A percentile compares a stretch with the other conserved stretches of the same genome.
These are phyloP conservation scores for Pogostemon cablin DNA, from an alignment of 257 asterid species.

Conservation along the genomic window DNA sequence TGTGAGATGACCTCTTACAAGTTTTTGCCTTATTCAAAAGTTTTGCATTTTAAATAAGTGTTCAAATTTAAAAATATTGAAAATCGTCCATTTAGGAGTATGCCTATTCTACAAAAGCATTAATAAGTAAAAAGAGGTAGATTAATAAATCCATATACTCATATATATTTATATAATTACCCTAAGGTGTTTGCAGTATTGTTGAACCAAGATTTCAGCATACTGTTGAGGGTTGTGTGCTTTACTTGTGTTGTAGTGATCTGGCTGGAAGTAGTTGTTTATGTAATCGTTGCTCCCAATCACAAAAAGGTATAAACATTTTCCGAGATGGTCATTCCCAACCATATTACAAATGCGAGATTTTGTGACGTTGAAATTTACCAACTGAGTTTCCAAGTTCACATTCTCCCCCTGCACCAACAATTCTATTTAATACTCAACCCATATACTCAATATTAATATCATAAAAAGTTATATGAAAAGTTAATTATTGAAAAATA, in stretches of 20 bases:
- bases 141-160: too few relatives aligned
- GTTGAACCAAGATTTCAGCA: slow-evolving; percentile 36
- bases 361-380: slow-evolving; percentile 35
- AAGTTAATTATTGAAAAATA: too few relatives aligned
- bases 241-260: slow-evolving; percentile 33
- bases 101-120: too few relatives aligned
- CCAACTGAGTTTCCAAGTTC: slow-evolving; percentile 42
- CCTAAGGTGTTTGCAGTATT: slow-evolving; percentile 41
- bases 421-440: background rate
- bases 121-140: too few relatives aligned
- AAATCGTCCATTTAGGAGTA: too few relatives aligned
- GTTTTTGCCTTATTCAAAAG: too few relatives aligned
- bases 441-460: too few relatives aligned
- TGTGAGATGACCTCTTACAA: too few relatives aligned
- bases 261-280: slow-evolving; percentile 48
- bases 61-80: too few relatives aligned
- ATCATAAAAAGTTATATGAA: too few relatives aligned
- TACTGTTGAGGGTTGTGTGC: slow-evolving; percentile 36
- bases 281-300: slow-evolving; percentile 60
- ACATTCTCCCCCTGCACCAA: slow-evolving; percentile 43
- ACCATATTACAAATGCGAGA: slow-evolving; percentile 26
- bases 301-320: slow-evolving; percentile 44
- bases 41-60: too few relatives aligned
- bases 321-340: slow-evolving; percentile 36
- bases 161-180: slow-evolving; percentile 11